Conservation (phyloP, 345 rosid species). For the Acer saccharum region DNA sequence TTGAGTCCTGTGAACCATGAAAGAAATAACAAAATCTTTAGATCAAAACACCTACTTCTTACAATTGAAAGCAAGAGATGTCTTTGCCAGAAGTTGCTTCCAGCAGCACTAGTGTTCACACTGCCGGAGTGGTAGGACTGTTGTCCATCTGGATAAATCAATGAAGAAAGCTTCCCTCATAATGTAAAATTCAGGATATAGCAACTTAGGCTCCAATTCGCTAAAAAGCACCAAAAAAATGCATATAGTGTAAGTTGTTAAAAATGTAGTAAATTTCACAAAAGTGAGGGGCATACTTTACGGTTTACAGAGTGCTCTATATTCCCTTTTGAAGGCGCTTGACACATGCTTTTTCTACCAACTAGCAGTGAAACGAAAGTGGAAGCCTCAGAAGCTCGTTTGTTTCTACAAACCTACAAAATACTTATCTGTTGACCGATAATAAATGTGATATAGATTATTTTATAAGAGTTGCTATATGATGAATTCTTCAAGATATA, state of each 20-base stretch:
- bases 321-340: constrained; percentile 96
- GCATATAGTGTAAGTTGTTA: no score
- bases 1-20: neutral
- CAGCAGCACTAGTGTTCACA: constrained; percentile 71
- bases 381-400: constrained; percentile 5
- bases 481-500: neutral
- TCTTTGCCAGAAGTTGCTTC: constrained; percentile 87
- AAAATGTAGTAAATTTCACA: no score
- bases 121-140: constrained; percentile 95
- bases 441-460: neutral
- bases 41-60: constrained; percentile 69
- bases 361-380: constrained; percentile 3
- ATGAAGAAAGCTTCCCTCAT: constrained; percentile 7
- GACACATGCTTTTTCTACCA: constrained; percentile 93
- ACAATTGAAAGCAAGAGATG: constrained; percentile 90
- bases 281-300: constrained; percentile 49
- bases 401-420: constrained; percentile 15
- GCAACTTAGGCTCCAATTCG: no score
- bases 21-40: neutral
- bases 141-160: constrained; percentile 66
- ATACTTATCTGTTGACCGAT: constrained; percentile 9
- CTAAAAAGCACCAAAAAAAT: no score
- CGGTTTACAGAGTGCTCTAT: constrained; percentile 91
- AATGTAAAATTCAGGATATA: neutral
- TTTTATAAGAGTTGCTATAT: neutral